Percentiles rank a stretch among this genome's conserved stretches.
These are phyloP conservation scores for Macrocybe gigantea DNA, from an alignment of 768 basidiomycete species.

Conservation along the genomic window DNA sequence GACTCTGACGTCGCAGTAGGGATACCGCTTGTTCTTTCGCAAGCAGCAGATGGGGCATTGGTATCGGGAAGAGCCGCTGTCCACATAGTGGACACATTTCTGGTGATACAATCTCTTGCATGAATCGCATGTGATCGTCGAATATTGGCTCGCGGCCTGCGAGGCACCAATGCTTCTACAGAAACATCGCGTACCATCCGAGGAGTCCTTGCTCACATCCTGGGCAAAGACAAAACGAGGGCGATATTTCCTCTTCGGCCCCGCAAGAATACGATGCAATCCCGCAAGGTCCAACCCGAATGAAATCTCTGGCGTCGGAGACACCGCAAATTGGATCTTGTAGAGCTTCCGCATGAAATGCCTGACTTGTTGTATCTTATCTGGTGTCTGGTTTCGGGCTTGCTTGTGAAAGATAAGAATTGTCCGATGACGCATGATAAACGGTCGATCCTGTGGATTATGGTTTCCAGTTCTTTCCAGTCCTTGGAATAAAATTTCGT, in stretches of 20 bases:
- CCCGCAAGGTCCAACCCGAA: conserved; percentile 81
- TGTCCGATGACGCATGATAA: conserved; percentile 71
- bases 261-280: conserved; percentile 74
- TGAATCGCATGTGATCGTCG: conserved; percentile 58
- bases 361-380: conserved; percentile 76
- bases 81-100: conserved; percentile 69
- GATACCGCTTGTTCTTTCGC: conserved; percentile 65
- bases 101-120: conserved; percentile 68
- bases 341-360: conserved; percentile 90
- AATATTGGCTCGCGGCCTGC: conserved; percentile 35
- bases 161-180: conserved; percentile 64
- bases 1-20: conserved; percentile 73
- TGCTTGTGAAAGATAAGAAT: conserved; percentile 69
- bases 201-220: conserved; percentile 69
- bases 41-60: conserved; percentile 72
- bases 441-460: conserved; percentile 76
- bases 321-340: conserved; percentile 86
- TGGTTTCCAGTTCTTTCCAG: conserved; percentile 74
- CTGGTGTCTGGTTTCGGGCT: conserved; percentile 67
- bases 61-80: conserved; percentile 28
- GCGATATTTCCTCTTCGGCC: conserved; percentile 53
- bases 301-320: conserved; percentile 73
- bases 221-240: conserved; percentile 69
- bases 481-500: conserved; percentile 74
- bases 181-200: conserved; percentile 74